Base-by-base conservation (phyloP, 2,329 filamentous ascomycete species). In the Didymella exigua region DNA sequence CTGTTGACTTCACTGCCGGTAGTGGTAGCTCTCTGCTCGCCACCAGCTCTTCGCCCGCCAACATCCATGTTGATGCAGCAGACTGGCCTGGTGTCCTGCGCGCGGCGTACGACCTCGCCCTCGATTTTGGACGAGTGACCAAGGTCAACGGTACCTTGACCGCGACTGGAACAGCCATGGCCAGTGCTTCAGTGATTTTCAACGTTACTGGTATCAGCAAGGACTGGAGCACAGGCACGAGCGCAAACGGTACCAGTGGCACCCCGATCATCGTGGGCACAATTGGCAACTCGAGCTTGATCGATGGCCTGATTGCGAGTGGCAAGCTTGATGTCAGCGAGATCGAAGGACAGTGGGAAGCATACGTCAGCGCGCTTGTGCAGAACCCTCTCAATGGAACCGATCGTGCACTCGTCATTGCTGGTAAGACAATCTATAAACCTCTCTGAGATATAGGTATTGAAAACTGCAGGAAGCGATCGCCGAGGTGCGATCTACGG, bases 121-220 rank as follows among this genome's bases (percentile, higher is more conserved):
- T 78, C 4, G 88, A 91, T 70, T 89, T 91, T 74, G 87, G 87
- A 14, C 83, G 85, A n/a, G 86, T 90, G 4, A 89, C 86, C 0
- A 86, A 87, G 8, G 80, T 75, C 23, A 88, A 89, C 70, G 82
- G 86, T 53, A 84, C 85, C 1, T 62, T 80, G 27, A 69, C 63
- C 10, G 75, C 86, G 4, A 82, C 81, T 63, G 84, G 84, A 26
- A 81, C 79, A 1, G 66, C 70, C n/a, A 79, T 78, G 13, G 82
- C 80, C 0, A 78, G 75, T 56, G 71, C 76, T 2, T 74, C 71
- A 1, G 69, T 70, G 49, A 78, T 77, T 45, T 76, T 76, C 63
- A 78, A 78, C 49, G 69, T 77, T 43, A 77, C 76, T 19, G 73
- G 74, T 3, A 71, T 73, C 57, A 72, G 59, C 27, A 55, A 60